Conservation (phyloP, 768 basidiomycete genomes). For the Boletus rubropictus region DNA sequence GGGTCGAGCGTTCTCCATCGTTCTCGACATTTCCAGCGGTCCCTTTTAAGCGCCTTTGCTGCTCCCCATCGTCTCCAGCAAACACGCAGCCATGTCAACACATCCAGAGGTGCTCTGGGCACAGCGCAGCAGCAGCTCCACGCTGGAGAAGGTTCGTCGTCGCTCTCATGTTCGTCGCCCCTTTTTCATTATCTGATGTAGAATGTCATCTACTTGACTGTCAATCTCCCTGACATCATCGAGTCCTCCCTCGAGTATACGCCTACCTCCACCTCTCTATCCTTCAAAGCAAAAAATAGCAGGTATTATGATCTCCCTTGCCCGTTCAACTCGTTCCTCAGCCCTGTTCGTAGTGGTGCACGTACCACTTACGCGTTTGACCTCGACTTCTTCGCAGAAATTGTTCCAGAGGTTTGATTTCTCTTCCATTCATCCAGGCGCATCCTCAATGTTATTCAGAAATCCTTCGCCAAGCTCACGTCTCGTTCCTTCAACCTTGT, state of each 20-base stretch:
- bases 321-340: conserved; percentile 2
- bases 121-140: conserved; percentile 71
- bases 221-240: conserved; percentile 75
- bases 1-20: conserved; percentile 26
- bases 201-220: conserved; percentile 84
- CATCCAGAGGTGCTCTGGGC: conserved; percentile 96
- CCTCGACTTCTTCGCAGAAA: conserved; percentile 69
- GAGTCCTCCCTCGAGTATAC: conserved; percentile 52
- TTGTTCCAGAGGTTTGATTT: conserved; percentile 61
- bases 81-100: conserved; percentile 32
- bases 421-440: not conserved
- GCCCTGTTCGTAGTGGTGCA: conserved; percentile 28
- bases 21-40: conserved; percentile 28
- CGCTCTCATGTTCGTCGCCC: not conserved
- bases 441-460: conserved; percentile 13
- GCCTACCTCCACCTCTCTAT: conserved; percentile 50
- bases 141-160: conserved; percentile 56
- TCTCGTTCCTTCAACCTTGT: conserved; percentile 63
- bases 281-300: conserved; percentile 62
- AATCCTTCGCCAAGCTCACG: conserved; percentile 30
- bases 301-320: conserved; percentile 39
- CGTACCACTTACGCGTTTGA: conserved; percentile 68
- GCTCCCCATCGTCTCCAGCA: conserved; percentile 5
- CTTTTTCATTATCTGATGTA: conserved; percentile 26
- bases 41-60: not conserved